Percentiles rank a stretch among this genome's conserved stretches.
These are phyloP conservation scores for Colletotrichum camelliae DNA, from an alignment of 2,329 filamentous ascomycete species.

Conservation along the genomic window DNA sequence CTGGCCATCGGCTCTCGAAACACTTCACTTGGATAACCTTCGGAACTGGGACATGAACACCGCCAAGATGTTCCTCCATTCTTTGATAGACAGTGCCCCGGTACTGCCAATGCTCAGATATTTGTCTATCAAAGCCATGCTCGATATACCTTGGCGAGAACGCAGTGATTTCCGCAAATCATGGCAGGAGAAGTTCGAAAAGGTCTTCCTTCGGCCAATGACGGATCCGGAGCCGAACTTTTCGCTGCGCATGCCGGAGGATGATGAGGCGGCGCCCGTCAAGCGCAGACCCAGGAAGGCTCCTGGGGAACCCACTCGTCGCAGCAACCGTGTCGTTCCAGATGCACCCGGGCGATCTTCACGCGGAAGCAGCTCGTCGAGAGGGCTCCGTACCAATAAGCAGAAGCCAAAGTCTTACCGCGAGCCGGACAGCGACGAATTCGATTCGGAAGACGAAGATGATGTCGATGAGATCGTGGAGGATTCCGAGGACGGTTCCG, in stretches of 20 bases:
- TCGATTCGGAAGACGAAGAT: slow-evolving; percentile 33
- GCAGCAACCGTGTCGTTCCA: slow-evolving; percentile 41
- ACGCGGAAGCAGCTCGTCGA: slow-evolving; percentile 31
- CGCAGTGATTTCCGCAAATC: slow-evolving; percentile 79
- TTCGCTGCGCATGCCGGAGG: slow-evolving; percentile 24
- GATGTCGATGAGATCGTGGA: slow-evolving; percentile 8
- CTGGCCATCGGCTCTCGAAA: slow-evolving; percentile 77
- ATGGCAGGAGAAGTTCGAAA: slow-evolving; percentile 75
- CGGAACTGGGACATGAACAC: slow-evolving; percentile 73
- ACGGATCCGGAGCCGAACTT: slow-evolving; percentile 40
- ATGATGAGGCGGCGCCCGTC: not conserved
- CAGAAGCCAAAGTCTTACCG: slow-evolving; percentile 38
- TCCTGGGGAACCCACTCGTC: slow-evolving; percentile 32
- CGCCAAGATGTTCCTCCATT: slow-evolving; percentile 80
- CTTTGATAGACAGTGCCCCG: slow-evolving; percentile 74
- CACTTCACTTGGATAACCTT: slow-evolving; percentile 78
- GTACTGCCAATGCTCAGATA: slow-evolving; percentile 70
- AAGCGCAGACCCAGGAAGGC: slow-evolving; percentile 15
- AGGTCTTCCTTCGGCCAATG: slow-evolving; percentile 64
- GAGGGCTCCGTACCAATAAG: slow-evolving; percentile 24
- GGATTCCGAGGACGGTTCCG: slow-evolving; percentile 8
- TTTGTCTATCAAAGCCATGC: slow-evolving; percentile 76
- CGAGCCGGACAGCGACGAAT: slow-evolving; percentile 52
- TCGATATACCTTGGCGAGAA: slow-evolving; percentile 83
- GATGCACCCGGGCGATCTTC: slow-evolving; percentile 28